Evolutionary conservation across 169 alveolate genomes (phyloP).

Genomic region (Pseudocohnilembus persalinus): DNA sequence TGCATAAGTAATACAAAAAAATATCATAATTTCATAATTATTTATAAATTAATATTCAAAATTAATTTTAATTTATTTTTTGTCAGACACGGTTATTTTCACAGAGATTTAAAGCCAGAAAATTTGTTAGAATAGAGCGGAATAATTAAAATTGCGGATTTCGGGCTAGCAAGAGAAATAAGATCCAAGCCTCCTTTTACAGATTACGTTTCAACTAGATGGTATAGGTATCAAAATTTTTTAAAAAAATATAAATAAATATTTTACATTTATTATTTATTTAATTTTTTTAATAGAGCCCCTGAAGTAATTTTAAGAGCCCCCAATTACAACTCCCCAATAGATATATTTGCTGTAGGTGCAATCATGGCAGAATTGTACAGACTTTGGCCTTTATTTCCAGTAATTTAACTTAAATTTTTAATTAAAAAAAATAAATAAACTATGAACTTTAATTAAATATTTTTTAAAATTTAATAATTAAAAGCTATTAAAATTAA

Average conservation of each 20-base stretch:
- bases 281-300: slow-evolving; percentile 77
- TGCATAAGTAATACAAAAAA: slow-evolving; percentile 59
- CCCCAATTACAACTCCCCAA: slow-evolving; percentile 71
- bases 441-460: too few species aligned
- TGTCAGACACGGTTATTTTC: slow-evolving; percentile 82
- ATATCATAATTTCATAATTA: not conserved
- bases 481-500: too few species aligned
- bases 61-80: too few species aligned
- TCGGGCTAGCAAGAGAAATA: slow-evolving; percentile 92
- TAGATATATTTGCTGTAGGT: slow-evolving; percentile 83
- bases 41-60: too few species aligned
- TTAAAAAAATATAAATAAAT: too few species aligned
- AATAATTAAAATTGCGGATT: slow-evolving; percentile 90
- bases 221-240: too few species aligned
- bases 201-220: slow-evolving; percentile 93
- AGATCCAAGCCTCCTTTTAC: slow-evolving; percentile 92
- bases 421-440: too few species aligned
- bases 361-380: slow-evolving; percentile 68
- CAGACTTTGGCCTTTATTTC: slow-evolving; percentile 63
- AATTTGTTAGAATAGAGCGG: slow-evolving; percentile 78
- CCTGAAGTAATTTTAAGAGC: slow-evolving; percentile 81
- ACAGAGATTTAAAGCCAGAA: slow-evolving; percentile 90
- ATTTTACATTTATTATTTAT: slow-evolving; percentile 51
- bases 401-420: slow-evolving; percentile 18
- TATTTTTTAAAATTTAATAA: too few species aligned